Evolutionary conservation across 2,329 filamentous ascomycete species (phyloP).

Genomic region (Cladosporium sp.): DNA sequence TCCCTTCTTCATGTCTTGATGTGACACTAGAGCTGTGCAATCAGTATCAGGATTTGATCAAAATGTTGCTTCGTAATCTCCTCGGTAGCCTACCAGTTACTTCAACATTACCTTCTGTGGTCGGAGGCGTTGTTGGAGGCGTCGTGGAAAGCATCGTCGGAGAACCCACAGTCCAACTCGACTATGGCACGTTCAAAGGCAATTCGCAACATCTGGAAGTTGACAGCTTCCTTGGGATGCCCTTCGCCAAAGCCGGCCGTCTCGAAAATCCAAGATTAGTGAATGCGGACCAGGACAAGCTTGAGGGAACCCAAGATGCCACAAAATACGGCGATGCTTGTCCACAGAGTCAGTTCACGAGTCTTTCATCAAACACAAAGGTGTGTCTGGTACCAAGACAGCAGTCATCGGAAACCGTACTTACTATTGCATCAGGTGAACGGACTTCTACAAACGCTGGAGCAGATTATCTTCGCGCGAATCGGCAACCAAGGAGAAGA

Average conservation of each 20-base stretch:
- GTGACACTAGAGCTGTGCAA: background rate
- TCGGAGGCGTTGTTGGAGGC: background rate
- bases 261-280: constrained; percentile 21
- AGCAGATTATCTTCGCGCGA: constrained; percentile 30
- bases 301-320: constrained; percentile 27
- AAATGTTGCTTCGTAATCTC: background rate
- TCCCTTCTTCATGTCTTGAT: background rate
- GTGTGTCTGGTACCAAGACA: background rate
- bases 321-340: background rate
- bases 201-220: constrained; percentile 17
- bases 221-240: constrained; percentile 23
- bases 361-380: background rate
- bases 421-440: constrained; percentile 16
- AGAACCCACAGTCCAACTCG: constrained; percentile 22
- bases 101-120: background rate
- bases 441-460: constrained; percentile 28
- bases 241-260: constrained; percentile 18
- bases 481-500: constrained; percentile 47
- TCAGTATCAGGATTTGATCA: background rate
- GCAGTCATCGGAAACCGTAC: constrained; percentile 3
- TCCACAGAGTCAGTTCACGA: background rate
- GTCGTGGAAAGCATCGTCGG: background rate
- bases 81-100: background rate
- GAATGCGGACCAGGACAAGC: constrained; percentile 20
- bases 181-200: constrained; percentile 30